These are phyloP conservation scores for Phoenix roebelenii DNA, from an alignment of 176 grass and related monocot species.

Conservation along the genomic window DNA sequence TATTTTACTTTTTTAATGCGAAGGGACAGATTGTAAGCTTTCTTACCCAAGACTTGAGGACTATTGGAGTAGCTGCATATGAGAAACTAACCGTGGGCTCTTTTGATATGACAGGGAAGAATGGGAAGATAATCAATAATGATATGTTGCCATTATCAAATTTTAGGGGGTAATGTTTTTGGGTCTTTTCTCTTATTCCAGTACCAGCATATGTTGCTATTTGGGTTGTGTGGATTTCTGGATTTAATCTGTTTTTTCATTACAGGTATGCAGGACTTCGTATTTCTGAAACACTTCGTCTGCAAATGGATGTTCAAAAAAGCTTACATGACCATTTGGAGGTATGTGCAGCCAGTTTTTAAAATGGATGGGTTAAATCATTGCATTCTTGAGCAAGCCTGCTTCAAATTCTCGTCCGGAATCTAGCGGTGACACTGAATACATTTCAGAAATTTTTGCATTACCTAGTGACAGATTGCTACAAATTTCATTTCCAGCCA, in stretches of 20 bases:
- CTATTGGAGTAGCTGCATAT: no score
- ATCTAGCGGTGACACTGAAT: not conserved
- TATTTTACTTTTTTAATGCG: no score
- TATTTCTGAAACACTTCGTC: constrained; percentile 5
- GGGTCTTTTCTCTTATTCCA: not conserved
- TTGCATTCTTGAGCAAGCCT: not conserved
- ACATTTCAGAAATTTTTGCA: no score
- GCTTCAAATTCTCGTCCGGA: not conserved
- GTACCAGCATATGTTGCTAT: not conserved
- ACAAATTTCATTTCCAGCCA: no score
- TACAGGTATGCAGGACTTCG: not conserved
- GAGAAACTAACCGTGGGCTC: no score
- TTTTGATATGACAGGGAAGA: no score
- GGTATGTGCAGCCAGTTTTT: not conserved
- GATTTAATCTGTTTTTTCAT: not conserved
- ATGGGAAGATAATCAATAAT: no score
- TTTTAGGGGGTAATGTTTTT: no score
- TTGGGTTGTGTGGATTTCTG: not conserved
- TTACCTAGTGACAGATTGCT: no score
- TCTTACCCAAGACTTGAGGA: no score
- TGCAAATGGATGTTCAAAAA: constrained; percentile 9
- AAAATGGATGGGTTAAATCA: not conserved
- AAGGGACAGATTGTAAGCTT: no score
- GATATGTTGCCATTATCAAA: no score
- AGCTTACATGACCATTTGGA: constrained; percentile 11